Evolutionary conservation across 768 basidiomycete species (phyloP).

Genomic region (Scleroderma citrinum): DNA sequence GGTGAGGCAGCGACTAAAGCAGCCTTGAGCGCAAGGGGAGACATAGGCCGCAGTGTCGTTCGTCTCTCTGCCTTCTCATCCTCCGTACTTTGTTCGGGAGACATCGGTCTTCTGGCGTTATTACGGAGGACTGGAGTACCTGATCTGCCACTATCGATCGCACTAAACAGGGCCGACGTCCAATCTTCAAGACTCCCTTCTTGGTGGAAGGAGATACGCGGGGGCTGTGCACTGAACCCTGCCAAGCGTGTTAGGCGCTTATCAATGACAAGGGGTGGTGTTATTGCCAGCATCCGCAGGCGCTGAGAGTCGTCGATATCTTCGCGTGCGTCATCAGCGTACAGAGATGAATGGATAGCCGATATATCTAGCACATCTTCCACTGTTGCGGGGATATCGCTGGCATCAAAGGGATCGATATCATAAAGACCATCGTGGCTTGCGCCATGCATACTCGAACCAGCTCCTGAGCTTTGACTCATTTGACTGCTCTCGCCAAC

Average conservation of each 20-base stretch:
- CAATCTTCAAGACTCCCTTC: slow-evolving; percentile 46
- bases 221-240: slow-evolving; percentile 31
- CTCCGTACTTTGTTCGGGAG: neutral
- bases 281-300: slow-evolving; percentile 12
- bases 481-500: slow-evolving; percentile 6
- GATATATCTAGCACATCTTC: slow-evolving; percentile 26
- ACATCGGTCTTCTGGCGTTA: slow-evolving; percentile 6
- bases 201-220: slow-evolving; percentile 50
- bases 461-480: neutral
- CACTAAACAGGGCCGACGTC: slow-evolving; percentile 51
- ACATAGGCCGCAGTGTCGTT: slow-evolving; percentile 13
- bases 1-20: slow-evolving; percentile 2
- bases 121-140: slow-evolving; percentile 8
- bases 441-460: slow-evolving; percentile 1
- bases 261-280: slow-evolving; percentile 29
- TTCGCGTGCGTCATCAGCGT: slow-evolving; percentile 4
- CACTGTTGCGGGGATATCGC: slow-evolving; percentile 17
- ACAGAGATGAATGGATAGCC: slow-evolving; percentile 12
- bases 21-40: neutral
- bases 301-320: slow-evolving; percentile 8
- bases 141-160: slow-evolving; percentile 31
- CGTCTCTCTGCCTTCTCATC: slow-evolving; percentile 12
- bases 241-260: slow-evolving; percentile 9
- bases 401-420: neutral
- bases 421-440: neutral